Evolutionary conservation across 768 basidiomycete species (phyloP).

Genomic region (Mycena latifolia): DNA sequence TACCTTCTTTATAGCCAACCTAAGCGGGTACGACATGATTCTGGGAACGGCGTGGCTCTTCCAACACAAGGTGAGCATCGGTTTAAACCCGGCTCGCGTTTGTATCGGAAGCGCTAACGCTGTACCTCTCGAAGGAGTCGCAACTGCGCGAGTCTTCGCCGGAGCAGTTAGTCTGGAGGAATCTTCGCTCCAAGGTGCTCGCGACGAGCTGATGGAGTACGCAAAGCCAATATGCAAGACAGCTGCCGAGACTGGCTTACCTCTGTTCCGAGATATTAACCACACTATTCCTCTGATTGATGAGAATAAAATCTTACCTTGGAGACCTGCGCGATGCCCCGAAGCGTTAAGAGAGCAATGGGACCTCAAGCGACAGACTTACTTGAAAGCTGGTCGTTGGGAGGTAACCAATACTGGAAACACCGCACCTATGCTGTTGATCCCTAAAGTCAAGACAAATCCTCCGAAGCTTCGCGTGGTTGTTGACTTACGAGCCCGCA

Average conservation of each 20-base stretch:
- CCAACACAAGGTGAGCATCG: too few species aligned
- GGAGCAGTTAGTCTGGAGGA: too few species aligned
- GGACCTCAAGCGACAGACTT: background rate
- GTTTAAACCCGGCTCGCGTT: too few species aligned
- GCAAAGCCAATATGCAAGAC: conserved; percentile 34
- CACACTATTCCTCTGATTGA: conserved; percentile 42
- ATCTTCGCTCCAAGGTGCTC: too few species aligned
- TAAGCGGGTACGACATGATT: too few species aligned
- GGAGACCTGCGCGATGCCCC: conserved; percentile 40
- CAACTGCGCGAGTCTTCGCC: too few species aligned
- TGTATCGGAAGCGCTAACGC: too few species aligned
- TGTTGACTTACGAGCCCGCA: background rate
- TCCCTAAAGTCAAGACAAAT: background rate
- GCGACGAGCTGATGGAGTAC: conserved; percentile 2
- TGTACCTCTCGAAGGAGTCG: too few species aligned
- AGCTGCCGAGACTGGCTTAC: conserved; percentile 37
- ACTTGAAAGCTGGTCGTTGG: background rate
- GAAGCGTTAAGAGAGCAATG: conserved; percentile 19
- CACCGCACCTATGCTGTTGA: background rate
- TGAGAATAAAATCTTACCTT: conserved; percentile 37
- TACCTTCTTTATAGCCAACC: too few species aligned
- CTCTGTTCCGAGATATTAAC: conserved; percentile 41
- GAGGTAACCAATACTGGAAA: background rate
- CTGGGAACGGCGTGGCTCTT: too few species aligned
- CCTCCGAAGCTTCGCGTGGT: background rate